These are phyloP conservation scores for Penicillium ochrochloron DNA, from an alignment of 495 filamentous ascomycete species.

Conservation along the genomic window DNA sequence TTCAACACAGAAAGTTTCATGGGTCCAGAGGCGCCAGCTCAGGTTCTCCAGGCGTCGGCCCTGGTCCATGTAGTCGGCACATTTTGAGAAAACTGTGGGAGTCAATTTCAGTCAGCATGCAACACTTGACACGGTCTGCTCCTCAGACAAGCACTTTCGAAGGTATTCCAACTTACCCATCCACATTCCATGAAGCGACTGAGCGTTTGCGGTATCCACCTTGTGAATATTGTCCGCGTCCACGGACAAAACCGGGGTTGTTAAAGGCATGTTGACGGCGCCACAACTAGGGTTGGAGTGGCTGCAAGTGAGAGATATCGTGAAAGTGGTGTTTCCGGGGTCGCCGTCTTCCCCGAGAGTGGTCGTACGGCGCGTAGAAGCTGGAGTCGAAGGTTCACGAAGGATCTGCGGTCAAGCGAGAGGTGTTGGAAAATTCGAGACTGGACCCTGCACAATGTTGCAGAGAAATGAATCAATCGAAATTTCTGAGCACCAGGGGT, in stretches of 20 bases:
- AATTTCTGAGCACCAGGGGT: constrained; percentile 13
- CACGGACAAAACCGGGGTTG: constrained; percentile 77
- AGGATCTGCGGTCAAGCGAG: constrained; percentile 21
- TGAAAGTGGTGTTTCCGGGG: constrained; percentile 46
- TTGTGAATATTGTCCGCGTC: constrained; percentile 88
- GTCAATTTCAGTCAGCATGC: constrained; percentile 1
- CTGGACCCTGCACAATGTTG: constrained; percentile 22
- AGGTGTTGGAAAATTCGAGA: constrained; percentile 27
- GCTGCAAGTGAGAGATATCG: constrained; percentile 1
- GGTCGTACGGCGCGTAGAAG: constrained; percentile 54
- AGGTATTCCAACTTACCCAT: constrained; percentile 69
- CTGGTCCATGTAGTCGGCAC: constrained; percentile 91
- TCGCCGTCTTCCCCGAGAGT: constrained; percentile 58
- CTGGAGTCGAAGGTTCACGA: constrained; percentile 28
- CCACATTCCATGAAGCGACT: constrained; percentile 98
- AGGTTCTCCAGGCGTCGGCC: constrained; percentile 92
- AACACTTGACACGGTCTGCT: background rate
- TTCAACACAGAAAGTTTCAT: constrained; percentile 95
- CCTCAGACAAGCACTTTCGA: background rate
- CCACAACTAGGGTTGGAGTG: constrained; percentile 25
- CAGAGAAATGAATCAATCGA: constrained; percentile 29
- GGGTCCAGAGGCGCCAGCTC: constrained; percentile 94
- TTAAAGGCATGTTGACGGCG: constrained; percentile 61
- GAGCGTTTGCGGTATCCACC: constrained; percentile 88
- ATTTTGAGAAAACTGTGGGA: constrained; percentile 85